phyloP scores from a whole-genome alignment of 176 grass and related monocot genomes.

The Lolium multiflorum region DNA sequence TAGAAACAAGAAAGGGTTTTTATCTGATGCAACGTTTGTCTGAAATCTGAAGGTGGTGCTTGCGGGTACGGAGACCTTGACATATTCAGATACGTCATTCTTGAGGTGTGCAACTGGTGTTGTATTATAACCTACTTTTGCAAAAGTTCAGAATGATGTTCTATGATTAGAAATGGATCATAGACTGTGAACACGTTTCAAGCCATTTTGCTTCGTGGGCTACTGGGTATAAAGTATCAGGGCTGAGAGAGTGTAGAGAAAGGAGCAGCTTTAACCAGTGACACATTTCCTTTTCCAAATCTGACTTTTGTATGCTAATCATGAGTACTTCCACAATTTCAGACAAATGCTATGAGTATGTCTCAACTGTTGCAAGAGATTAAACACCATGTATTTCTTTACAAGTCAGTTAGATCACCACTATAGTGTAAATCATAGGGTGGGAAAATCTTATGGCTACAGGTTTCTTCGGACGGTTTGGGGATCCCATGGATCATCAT shows the following conservation, averaged over 20 bases:
- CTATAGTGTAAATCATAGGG: too few relatives aligned
- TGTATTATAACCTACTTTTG: too few relatives aligned
- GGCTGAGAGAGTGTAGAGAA: background rate
- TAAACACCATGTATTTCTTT: too few relatives aligned
- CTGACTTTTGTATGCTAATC: too few relatives aligned
- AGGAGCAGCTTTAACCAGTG: constrained; percentile 37
- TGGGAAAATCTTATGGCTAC: constrained; percentile 30
- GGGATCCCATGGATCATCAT: constrained; percentile 43
- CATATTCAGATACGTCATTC: constrained; percentile 68
- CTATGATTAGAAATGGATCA: too few relatives aligned
- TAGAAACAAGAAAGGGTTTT: too few relatives aligned
- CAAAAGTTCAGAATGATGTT: too few relatives aligned
- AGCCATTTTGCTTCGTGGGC: background rate
- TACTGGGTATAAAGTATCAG: constrained; percentile 21
- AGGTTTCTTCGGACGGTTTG: constrained; percentile 1
- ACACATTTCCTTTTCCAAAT: constrained; percentile 28
- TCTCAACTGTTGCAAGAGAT: too few relatives aligned
- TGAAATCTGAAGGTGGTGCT: constrained; percentile 52
- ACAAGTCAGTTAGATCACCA: too few relatives aligned
- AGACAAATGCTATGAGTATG: too few relatives aligned
- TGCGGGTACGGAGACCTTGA: constrained; percentile 86
- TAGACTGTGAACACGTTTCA: constrained; percentile 1
- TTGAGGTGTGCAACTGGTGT: constrained; percentile 33
- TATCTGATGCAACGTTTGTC: background rate
- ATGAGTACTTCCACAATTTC: too few relatives aligned